Evolutionary conservation across 257 asterid species (phyloP).

Genomic region (Lavandula angustifolia): DNA sequence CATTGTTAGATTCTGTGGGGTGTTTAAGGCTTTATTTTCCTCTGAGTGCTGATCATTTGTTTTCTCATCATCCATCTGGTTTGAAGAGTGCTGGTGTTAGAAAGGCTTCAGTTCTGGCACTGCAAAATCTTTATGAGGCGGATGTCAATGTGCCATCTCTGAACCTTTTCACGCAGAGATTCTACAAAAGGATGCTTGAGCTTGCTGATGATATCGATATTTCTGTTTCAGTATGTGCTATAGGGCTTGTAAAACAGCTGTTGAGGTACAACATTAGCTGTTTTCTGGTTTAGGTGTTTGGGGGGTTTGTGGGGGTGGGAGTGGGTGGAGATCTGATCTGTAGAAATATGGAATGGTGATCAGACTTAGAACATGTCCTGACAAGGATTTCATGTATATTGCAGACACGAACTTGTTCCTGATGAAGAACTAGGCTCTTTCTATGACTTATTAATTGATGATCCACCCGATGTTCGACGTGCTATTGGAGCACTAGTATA

Average conservation of each 20-base stretch:
- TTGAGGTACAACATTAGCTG: conserved; percentile 53
- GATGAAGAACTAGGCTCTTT: conserved; percentile 96
- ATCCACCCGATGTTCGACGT: conserved; percentile 92
- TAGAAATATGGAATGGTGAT: conserved; percentile 12
- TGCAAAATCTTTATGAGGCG: conserved; percentile 91
- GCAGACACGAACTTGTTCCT: conserved; percentile 96
- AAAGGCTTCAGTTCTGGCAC: conserved; percentile 85
- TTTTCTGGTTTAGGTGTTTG: too few species aligned
- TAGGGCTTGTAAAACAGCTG: conserved; percentile 94
- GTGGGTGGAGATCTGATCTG: neutral
- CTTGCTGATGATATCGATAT: conserved; percentile 98
- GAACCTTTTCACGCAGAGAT: conserved; percentile 91
- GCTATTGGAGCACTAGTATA: conserved; percentile 92
- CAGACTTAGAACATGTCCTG: conserved; percentile 29
- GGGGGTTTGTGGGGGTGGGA: neutral
- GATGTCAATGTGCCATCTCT: conserved; percentile 97
- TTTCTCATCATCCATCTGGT: conserved; percentile 28
- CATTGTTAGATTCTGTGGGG: conserved; percentile 3
- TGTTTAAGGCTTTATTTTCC: conserved; percentile 18
- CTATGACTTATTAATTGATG: conserved; percentile 91
- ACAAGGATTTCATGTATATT: conserved; percentile 34
- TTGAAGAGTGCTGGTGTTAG: conserved; percentile 93
- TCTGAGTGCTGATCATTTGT: conserved; percentile 28
- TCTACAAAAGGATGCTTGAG: conserved; percentile 87
- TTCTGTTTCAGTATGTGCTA: conserved; percentile 97